These are phyloP conservation scores for Botrytis porri DNA, from an alignment of 2,329 filamentous ascomycete genomes.

Conservation along the genomic window DNA sequence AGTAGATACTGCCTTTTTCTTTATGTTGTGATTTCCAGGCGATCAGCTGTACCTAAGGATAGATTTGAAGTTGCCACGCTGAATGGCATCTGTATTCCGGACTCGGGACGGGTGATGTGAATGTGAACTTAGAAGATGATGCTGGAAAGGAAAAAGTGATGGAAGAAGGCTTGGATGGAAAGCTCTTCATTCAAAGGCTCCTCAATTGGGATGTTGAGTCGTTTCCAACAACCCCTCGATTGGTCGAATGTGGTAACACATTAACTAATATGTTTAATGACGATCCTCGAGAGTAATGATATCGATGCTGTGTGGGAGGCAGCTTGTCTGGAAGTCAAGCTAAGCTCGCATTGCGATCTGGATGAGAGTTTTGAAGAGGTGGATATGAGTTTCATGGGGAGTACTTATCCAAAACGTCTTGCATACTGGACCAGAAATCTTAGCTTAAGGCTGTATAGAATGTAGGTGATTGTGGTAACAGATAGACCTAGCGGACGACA, in stretches of 20 bases:
- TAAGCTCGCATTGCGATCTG: neutral
- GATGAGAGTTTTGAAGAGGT: neutral
- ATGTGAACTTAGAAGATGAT: slow-evolving; percentile 43
- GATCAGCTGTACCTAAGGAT: slow-evolving; percentile 44
- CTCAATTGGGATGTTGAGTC: slow-evolving; percentile 50
- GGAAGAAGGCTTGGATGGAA: slow-evolving; percentile 46
- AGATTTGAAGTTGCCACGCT: slow-evolving; percentile 44
- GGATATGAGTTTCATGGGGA: neutral
- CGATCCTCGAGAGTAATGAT: neutral
- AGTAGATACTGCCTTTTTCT: slow-evolving; percentile 54
- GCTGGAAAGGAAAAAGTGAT: slow-evolving; percentile 47
- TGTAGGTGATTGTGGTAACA: neutral
- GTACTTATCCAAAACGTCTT: neutral
- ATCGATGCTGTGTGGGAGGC: neutral
- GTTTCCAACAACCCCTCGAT: slow-evolving; percentile 48
- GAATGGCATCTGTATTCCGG: slow-evolving; percentile 47
- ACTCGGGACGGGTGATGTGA: slow-evolving; percentile 47
- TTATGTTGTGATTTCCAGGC: slow-evolving; percentile 57
- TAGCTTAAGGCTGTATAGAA: neutral
- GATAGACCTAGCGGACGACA: neutral
- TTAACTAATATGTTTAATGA: slow-evolving; percentile 39
- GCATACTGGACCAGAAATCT: neutral
- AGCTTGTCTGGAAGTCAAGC: neutral
- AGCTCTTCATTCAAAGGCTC: slow-evolving; percentile 51
- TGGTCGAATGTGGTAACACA: slow-evolving; percentile 47